These are phyloP conservation scores for Casuarina glauca DNA, from an alignment of 306 rosid species.

Conservation along the genomic window DNA sequence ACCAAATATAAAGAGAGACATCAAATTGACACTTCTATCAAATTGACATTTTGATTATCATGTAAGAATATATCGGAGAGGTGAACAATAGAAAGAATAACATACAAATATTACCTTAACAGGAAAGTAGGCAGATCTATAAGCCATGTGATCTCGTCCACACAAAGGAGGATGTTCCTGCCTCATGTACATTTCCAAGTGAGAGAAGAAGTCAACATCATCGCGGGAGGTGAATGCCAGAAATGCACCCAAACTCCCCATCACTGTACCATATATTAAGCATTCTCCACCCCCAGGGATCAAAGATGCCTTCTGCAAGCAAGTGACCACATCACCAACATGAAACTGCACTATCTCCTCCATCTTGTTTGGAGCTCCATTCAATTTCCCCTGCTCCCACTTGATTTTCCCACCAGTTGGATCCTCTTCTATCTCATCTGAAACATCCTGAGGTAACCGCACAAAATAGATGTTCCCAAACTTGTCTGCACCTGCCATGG, in stretches of 20 bases:
- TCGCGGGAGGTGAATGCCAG: slow-evolving; percentile 96
- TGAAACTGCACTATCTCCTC: slow-evolving; percentile 96
- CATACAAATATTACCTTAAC: slow-evolving; percentile 61
- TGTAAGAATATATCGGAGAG: neutral
- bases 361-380: slow-evolving; percentile 96
- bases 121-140: slow-evolving; percentile 94
- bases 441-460: slow-evolving; percentile 86
- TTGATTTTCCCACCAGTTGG: slow-evolving; percentile 97
- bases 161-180: slow-evolving; percentile 97
- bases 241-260: slow-evolving; percentile 97
- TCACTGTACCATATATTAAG: slow-evolving; percentile 83
- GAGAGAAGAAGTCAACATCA: slow-evolving; percentile 96
- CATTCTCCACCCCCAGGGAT: slow-evolving; percentile 97
- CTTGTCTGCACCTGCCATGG: slow-evolving; percentile 99
- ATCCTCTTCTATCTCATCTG: slow-evolving; percentile 97
- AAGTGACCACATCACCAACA: slow-evolving; percentile 76
- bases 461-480: slow-evolving; percentile 90
- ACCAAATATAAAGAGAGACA: neutral
- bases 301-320: slow-evolving; percentile 93
- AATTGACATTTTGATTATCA: neutral
- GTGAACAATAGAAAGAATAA: slow-evolving; percentile 12
- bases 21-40: neutral
- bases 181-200: slow-evolving; percentile 97
- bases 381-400: slow-evolving; percentile 96
- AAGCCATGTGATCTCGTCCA: slow-evolving; percentile 98